phyloP scores from a whole-genome alignment of 345 rosid species.

The Syzygium oleosum region DNA sequence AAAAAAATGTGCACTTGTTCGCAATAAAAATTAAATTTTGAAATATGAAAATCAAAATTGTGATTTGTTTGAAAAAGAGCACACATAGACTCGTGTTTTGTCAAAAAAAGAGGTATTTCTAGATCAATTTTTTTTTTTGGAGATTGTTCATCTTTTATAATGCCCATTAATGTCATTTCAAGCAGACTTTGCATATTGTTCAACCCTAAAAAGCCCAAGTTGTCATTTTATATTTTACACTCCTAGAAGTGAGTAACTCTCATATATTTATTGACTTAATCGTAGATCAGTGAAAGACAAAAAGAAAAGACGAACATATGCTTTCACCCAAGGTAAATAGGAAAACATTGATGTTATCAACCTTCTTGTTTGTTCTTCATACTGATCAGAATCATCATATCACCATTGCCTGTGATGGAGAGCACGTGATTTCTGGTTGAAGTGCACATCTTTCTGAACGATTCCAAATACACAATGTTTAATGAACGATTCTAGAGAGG shows the following conservation, averaged over 20 bases:
- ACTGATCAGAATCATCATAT: no score
- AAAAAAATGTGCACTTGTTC: background rate
- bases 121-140: background rate
- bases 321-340: background rate
- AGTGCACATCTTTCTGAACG: background rate
- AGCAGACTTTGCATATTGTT: no score
- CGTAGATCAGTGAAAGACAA: background rate
- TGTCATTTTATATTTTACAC: no score
- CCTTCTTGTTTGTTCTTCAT: no score
- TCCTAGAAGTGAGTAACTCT: no score
- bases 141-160: background rate
- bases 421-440: background rate
- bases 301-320: background rate
- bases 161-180: no score
- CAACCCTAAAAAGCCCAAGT: no score
- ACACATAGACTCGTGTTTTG: background rate
- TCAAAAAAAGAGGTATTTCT: background rate
- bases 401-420: background rate
- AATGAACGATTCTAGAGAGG: background rate
- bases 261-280: background rate
- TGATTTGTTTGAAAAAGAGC: background rate
- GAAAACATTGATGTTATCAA: background rate
- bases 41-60: background rate
- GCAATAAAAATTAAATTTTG: background rate
- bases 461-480: background rate